Conservation (phyloP, 2,329 filamentous ascomycete species). For the Diplodia scrobiculata region DNA sequence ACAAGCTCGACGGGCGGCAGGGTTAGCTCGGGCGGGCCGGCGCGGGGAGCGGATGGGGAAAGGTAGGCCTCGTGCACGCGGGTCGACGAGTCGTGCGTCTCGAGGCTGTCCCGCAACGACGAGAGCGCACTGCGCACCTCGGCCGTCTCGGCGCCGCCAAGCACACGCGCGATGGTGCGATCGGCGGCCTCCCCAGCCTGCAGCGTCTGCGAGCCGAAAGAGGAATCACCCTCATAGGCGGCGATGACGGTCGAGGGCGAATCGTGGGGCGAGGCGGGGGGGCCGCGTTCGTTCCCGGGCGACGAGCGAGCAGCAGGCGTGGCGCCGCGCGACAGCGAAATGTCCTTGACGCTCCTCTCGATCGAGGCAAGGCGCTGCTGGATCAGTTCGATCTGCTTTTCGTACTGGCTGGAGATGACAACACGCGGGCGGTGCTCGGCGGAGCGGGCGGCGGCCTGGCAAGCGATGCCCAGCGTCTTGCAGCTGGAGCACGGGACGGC, state of each 20-base stretch:
- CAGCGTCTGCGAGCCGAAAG: conserved; percentile 52
- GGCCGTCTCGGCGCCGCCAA: conserved; percentile 35
- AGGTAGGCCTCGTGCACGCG: conserved; percentile 30
- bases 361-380: conserved; percentile 55
- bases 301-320: background rate
- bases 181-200: conserved; percentile 52
- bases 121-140: conserved; percentile 41
- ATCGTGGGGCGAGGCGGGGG: conserved; percentile 31
- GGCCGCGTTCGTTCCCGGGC: conserved; percentile 1
- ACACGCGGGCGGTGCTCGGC: conserved; percentile 22
- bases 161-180: conserved; percentile 40
- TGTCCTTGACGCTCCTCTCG: conserved; percentile 46
- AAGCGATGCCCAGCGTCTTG: conserved; percentile 15
- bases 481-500: conserved; percentile 18
- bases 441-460: conserved; percentile 14
- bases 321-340: background rate
- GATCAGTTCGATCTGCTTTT: conserved; percentile 58
- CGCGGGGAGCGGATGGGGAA: background rate
- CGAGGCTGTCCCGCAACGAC: conserved; percentile 41
- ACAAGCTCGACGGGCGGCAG: conserved; percentile 40
- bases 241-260: conserved; percentile 38
- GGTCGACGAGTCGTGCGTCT: conserved; percentile 32
- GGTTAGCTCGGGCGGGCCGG: conserved; percentile 32
- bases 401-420: conserved; percentile 34
- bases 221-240: conserved; percentile 55